phyloP scores from a whole-genome alignment of 345 rosid genomes.

The Toxicodendron radicans region DNA sequence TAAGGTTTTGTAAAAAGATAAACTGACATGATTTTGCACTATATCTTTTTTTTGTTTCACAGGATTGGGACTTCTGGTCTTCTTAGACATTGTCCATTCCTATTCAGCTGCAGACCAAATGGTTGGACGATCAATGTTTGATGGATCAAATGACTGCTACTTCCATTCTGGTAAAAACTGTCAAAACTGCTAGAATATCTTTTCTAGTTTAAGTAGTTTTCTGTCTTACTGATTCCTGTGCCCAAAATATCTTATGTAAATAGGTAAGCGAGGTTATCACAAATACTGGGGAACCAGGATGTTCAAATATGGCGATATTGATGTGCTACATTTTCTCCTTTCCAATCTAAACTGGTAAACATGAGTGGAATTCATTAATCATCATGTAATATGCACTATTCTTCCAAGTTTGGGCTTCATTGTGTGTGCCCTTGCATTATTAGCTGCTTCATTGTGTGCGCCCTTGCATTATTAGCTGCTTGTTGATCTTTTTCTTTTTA shows the following conservation, averaged over 20 bases:
- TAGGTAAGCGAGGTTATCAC: constrained; percentile 96
- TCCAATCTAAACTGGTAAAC: constrained; percentile 94
- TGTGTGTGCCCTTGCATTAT: neutral
- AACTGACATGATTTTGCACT: too few relatives aligned
- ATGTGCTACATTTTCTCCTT: constrained; percentile 85
- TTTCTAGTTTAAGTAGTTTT: neutral
- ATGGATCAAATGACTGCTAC: constrained; percentile 97
- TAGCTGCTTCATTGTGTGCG: neutral
- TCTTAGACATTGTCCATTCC: constrained; percentile 91
- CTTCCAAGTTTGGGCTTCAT: neutral
- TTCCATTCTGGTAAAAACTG: constrained; percentile 75
- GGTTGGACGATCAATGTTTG: constrained; percentile 88
- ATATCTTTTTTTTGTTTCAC: constrained; percentile 21
- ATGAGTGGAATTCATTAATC: neutral
- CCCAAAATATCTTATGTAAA: constrained; percentile 19
- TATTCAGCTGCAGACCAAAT: constrained; percentile 97
- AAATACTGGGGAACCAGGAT: constrained; percentile 97
- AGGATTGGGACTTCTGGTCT: constrained; percentile 85
- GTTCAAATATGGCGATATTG: constrained; percentile 91
- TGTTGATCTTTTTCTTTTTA: constrained; percentile 4
- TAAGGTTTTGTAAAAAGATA: neutral
- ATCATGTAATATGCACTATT: neutral
- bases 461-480: neutral
- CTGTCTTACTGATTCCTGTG: constrained; percentile 1
- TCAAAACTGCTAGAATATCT: neutral